A percentile compares a stretch with the other conserved stretches of the same genome.
Conservation (phyloP, 495 filamentous ascomycete genomes). For the Evansstolkia leycettana region DNA sequence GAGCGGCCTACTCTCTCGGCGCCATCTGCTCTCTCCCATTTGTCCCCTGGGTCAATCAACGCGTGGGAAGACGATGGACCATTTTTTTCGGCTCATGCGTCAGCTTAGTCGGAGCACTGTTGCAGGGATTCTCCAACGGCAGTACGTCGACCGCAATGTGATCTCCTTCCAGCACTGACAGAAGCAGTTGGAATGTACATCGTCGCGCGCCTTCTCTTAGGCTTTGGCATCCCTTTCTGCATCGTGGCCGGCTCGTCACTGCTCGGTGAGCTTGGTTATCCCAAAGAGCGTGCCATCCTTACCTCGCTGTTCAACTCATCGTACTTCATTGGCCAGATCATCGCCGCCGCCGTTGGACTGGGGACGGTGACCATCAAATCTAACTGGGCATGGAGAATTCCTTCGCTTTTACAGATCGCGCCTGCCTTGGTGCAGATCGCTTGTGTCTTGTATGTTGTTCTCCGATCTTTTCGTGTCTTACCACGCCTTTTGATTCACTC, state of each 20-base stretch:
- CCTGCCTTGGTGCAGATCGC: conserved; percentile 18
- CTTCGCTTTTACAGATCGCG: conserved; percentile 45
- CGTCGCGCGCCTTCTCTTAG: conserved; percentile 50
- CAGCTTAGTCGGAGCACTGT: too few relatives aligned
- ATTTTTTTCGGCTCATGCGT: too few relatives aligned
- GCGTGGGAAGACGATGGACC: too few relatives aligned
- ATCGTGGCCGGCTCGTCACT: conserved; percentile 52
- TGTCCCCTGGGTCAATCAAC: too few relatives aligned
- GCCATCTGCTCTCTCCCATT: too few relatives aligned
- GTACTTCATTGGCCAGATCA: conserved; percentile 50
- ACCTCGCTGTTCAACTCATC: conserved; percentile 57
- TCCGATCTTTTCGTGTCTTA: not conserved
- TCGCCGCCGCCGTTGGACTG: conserved; percentile 45
- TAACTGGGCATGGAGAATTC: conserved; percentile 56
- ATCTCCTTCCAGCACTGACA: conserved; percentile 43
- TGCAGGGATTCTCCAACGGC: too few relatives aligned
- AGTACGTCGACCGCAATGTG: not conserved
- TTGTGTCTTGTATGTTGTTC: conserved; percentile 26
- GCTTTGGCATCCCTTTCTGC: conserved; percentile 52
- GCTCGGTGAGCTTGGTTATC: conserved; percentile 55
- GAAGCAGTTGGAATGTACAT: conserved; percentile 47
- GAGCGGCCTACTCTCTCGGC: too few relatives aligned
- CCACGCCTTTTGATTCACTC: too few relatives aligned
- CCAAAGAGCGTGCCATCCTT: conserved; percentile 52
- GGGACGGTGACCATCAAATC: conserved; percentile 42